Evolutionary conservation across 768 basidiomycete genomes (phyloP).

Genomic region (Grammothele lineata): DNA sequence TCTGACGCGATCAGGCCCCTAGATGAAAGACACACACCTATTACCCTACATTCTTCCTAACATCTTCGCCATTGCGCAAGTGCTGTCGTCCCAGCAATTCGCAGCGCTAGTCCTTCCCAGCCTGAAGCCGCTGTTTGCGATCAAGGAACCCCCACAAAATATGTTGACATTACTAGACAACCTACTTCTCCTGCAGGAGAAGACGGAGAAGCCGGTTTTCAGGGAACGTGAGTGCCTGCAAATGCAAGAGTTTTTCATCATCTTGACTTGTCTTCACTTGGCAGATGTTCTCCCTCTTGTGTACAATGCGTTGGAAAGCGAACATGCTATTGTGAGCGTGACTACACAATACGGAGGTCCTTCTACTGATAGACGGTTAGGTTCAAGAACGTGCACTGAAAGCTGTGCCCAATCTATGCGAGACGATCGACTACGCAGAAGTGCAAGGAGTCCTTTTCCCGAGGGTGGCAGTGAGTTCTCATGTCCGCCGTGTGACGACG

Average conservation of each 20-base stretch:
- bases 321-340: conserved; percentile 78
- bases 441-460: conserved; percentile 89
- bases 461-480: conserved; percentile 74
- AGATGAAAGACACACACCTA: conserved; percentile 94
- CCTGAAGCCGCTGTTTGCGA: conserved; percentile 81
- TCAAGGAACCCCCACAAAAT: conserved; percentile 96
- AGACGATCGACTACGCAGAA: conserved; percentile 92
- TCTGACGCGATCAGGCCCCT: background rate
- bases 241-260: too few relatives aligned
- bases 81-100: conserved; percentile 78
- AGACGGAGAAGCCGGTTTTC: conserved; percentile 84
- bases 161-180: conserved; percentile 94
- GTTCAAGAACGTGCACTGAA: conserved; percentile 91
- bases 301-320: conserved; percentile 95
- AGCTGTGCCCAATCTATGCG: conserved; percentile 82
- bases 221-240: conserved; percentile 66
- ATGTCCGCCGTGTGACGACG: too few relatives aligned
- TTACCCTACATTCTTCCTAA: conserved; percentile 95
- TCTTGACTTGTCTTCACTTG: background rate
- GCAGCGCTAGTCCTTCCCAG: conserved; percentile 76
- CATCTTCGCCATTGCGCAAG: conserved; percentile 83
- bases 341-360: too few relatives aligned
- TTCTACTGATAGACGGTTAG: too few relatives aligned
- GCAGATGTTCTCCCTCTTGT: conserved; percentile 94
- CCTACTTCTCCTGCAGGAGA: conserved; percentile 78